A percentile compares a stretch with the other conserved stretches of the same genome.
Conservation (phyloP, 2,329 filamentous ascomycete species). For the Tolypocladium cylindrosporum region DNA sequence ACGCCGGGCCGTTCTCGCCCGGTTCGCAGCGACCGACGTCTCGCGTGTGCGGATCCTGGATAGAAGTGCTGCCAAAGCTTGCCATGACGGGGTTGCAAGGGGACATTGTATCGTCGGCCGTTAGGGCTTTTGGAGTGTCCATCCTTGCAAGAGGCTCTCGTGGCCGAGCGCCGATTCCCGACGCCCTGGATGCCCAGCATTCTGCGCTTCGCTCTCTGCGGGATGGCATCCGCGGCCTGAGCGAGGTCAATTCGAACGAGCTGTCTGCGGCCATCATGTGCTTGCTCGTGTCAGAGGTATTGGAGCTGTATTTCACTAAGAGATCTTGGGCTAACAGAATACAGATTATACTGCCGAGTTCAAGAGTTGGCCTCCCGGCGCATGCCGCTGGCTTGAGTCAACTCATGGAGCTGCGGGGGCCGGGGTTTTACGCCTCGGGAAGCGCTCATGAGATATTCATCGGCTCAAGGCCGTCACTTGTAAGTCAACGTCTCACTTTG, state of each 20-base stretch:
- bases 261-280: constrained; percentile 25
- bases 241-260: constrained; percentile 8
- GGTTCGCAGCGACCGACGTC: constrained; percentile 14
- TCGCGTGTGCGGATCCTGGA: constrained; percentile 29
- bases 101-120: constrained; percentile 15
- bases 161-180: constrained; percentile 11
- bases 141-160: constrained; percentile 13
- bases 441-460: constrained; percentile 26
- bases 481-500: constrained; percentile 8
- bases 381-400: constrained; percentile 24
- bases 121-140: constrained; percentile 21
- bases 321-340: no score
- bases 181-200: constrained; percentile 18
- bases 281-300: constrained; percentile 18
- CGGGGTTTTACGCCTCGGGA: constrained; percentile 19
- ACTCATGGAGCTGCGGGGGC: constrained; percentile 20
- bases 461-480: constrained; percentile 28
- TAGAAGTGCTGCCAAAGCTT: constrained; percentile 24
- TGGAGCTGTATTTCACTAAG: neutral
- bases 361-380: constrained; percentile 11
- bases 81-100: constrained; percentile 8
- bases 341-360: constrained; percentile 20
- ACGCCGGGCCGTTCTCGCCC: constrained; percentile 2
- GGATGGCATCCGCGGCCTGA: constrained; percentile 2
- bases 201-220: constrained; percentile 18